Percentiles rank a stretch among this genome's conserved stretches.
Evolutionary conservation across 768 basidiomycete species (phyloP).

Genomic region (Rhodosporidiobolus sp.): DNA sequence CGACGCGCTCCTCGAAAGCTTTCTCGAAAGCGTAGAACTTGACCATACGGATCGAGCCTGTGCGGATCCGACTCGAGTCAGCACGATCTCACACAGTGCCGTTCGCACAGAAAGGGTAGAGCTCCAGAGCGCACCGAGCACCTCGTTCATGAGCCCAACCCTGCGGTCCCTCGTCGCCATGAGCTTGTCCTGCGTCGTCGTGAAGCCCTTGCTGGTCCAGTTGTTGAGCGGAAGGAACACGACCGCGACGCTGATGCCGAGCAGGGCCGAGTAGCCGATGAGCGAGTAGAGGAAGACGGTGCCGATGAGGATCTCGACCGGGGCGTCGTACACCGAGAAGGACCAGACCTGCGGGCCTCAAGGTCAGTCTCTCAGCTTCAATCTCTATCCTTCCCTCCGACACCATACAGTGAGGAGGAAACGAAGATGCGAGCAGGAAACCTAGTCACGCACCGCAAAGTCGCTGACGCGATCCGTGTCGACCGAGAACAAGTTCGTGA

Average conservation of each 20-base stretch:
- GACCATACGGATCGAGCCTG: constrained; percentile 47
- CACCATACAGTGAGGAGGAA: not conserved
- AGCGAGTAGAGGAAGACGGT: constrained; percentile 42
- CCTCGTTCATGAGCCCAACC: constrained; percentile 46
- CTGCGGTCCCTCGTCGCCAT: constrained; percentile 46
- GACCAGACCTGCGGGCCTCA: not conserved
- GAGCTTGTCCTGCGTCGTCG: constrained; percentile 45
- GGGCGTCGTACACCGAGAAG: constrained; percentile 18
- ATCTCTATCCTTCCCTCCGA: too few species aligned
- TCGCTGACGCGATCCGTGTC: constrained; percentile 37
- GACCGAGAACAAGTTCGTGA: constrained; percentile 41
- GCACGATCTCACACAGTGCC: too few species aligned
- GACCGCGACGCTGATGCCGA: constrained; percentile 43
- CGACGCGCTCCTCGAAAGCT: constrained; percentile 40
- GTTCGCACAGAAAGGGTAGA: too few species aligned
- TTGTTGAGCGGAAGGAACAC: constrained; percentile 45
- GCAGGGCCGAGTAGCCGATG: constrained; percentile 42
- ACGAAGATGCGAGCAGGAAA: not conserved
- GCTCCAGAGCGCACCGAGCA: constrained; percentile 36
- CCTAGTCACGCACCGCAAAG: not conserved
- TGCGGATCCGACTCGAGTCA: too few species aligned
- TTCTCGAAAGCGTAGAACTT: constrained; percentile 41
- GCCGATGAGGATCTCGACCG: constrained; percentile 41
- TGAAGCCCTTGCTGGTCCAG: constrained; percentile 41
- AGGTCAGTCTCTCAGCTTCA: constrained; percentile 16